These are phyloP conservation scores for Cryomyces minteri DNA, from an alignment of 495 filamentous ascomycete species.

Conservation along the genomic window DNA sequence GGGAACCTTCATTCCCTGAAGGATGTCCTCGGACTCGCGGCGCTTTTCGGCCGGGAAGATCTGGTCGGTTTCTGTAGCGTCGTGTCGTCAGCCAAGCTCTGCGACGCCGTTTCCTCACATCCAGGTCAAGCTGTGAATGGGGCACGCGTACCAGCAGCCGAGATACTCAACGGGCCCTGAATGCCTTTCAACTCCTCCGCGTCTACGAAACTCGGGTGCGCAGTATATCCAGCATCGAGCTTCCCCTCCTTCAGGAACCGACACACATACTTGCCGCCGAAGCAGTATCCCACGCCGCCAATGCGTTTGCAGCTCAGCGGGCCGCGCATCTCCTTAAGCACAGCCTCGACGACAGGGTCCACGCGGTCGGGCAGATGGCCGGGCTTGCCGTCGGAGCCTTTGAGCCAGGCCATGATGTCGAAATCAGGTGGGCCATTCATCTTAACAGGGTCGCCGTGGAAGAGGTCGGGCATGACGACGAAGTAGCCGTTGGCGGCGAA, in stretches of 20 bases:
- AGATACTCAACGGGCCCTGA: slow-evolving; percentile 52
- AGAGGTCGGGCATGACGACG: slow-evolving; percentile 56
- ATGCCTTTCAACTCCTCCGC: slow-evolving; percentile 59
- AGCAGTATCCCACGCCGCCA: slow-evolving; percentile 64
- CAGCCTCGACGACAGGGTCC: slow-evolving; percentile 42
- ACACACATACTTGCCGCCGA: slow-evolving; percentile 42
- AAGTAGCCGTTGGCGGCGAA: slow-evolving; percentile 69
- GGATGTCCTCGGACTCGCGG: slow-evolving; percentile 37
- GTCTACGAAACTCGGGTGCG: slow-evolving; percentile 63
- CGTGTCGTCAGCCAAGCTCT: slow-evolving; percentile 1
- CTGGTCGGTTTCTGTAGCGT: slow-evolving; percentile 41
- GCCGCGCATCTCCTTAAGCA: slow-evolving; percentile 38
- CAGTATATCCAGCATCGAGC: slow-evolving; percentile 48
- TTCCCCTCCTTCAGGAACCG: slow-evolving; percentile 23
- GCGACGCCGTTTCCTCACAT: not conserved
- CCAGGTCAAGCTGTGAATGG: not conserved
- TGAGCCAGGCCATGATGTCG: slow-evolving; percentile 41
- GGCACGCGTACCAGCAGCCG: slow-evolving; percentile 40
- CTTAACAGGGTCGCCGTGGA: slow-evolving; percentile 50
- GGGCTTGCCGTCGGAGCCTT: slow-evolving; percentile 8
- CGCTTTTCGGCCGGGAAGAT: slow-evolving; percentile 68
- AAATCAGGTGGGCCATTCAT: slow-evolving; percentile 38
- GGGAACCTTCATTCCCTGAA: slow-evolving; percentile 40
- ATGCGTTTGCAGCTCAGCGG: slow-evolving; percentile 44
- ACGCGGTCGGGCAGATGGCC: slow-evolving; percentile 38